phyloP scores from a whole-genome alignment of 306 rosid genomes.

The Crataegus laevigata region DNA sequence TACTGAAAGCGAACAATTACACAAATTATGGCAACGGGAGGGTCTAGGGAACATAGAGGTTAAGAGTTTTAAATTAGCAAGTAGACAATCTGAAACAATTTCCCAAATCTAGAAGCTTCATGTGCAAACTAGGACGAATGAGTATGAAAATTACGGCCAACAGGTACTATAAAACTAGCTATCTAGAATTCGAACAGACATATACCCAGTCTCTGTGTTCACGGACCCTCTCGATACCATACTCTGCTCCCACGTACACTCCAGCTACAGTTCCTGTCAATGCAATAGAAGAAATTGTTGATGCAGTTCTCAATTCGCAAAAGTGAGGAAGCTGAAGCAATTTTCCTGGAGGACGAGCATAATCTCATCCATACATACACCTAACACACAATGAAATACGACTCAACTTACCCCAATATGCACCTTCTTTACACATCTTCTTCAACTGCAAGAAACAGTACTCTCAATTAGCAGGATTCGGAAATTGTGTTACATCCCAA shows the following conservation, averaged over 20 bases:
- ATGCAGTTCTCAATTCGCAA: not conserved
- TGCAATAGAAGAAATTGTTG: not conserved
- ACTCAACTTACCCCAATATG: conserved; percentile 77
- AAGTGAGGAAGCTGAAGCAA: not conserved
- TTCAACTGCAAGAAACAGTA: conserved; percentile 62
- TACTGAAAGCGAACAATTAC: not conserved
- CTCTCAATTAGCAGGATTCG: conserved; percentile 19
- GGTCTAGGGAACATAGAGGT: not conserved
- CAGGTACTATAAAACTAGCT: not conserved
- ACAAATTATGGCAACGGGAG: not conserved
- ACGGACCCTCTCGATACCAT: conserved; percentile 64
- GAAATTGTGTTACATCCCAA: not conserved
- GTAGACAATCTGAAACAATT: not conserved
- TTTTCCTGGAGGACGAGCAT: not conserved
- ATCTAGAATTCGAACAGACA: conserved; percentile 12
- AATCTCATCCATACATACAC: not conserved
- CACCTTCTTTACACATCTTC: conserved; percentile 96
- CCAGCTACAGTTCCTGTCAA: conserved; percentile 70
- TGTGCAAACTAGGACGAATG: not conserved
- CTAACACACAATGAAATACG: not conserved
- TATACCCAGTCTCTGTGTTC: conserved; percentile 95
- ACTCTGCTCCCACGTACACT: conserved; percentile 72
- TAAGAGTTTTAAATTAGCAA: not conserved
- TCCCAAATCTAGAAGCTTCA: not conserved
- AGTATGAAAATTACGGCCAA: not conserved